Percentiles rank a stretch among this genome's conserved stretches.
phyloP scores from a whole-genome alignment of 805 yeast genomes.

The Kluyveromyces starmeri region DNA sequence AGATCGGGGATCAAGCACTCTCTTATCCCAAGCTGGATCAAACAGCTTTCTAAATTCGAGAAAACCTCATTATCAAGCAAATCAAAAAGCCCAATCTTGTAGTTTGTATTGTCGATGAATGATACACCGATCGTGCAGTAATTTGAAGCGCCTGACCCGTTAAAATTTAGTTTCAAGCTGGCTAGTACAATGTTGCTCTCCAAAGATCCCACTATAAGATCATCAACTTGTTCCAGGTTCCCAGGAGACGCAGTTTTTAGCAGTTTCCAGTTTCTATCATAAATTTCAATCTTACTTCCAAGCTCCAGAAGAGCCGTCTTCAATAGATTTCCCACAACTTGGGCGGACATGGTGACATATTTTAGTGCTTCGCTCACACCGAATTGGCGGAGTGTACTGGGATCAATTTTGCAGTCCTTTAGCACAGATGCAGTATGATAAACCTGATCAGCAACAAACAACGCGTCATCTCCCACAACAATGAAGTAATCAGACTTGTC shows the following conservation, averaged over 20 bases:
- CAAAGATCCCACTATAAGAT: conserved; percentile 43
- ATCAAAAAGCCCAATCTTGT: conserved; percentile 62
- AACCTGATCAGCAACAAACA: conserved; percentile 69
- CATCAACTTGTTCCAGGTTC: conserved; percentile 70
- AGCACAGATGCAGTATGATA: conserved; percentile 79
- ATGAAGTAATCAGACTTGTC: conserved; percentile 80
- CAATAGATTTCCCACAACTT: conserved; percentile 59
- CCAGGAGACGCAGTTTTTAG: conserved; percentile 78
- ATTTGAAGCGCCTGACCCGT: conserved; percentile 22
- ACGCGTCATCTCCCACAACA: conserved; percentile 68
- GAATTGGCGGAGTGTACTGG: conserved; percentile 30
- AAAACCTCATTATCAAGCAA: conserved; percentile 81
- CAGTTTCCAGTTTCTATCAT: conserved; percentile 54
- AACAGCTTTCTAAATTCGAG: conserved; percentile 75
- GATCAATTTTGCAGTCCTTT: conserved; percentile 38
- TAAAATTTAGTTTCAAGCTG: conserved; percentile 29
- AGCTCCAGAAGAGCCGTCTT: conserved; percentile 58
- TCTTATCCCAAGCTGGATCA: conserved; percentile 83
- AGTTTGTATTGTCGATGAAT: conserved; percentile 64
- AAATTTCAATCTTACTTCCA: conserved; percentile 74
- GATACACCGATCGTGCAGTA: conserved; percentile 61
- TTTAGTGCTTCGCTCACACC: conserved; percentile 16
- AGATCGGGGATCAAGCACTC: conserved; percentile 60
- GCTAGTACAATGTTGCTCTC: conserved; percentile 48
- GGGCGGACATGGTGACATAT: conserved; percentile 70